phyloP scores from a whole-genome alignment of 495 filamentous ascomycete species.

The Jackrogersella minutella region DNA sequence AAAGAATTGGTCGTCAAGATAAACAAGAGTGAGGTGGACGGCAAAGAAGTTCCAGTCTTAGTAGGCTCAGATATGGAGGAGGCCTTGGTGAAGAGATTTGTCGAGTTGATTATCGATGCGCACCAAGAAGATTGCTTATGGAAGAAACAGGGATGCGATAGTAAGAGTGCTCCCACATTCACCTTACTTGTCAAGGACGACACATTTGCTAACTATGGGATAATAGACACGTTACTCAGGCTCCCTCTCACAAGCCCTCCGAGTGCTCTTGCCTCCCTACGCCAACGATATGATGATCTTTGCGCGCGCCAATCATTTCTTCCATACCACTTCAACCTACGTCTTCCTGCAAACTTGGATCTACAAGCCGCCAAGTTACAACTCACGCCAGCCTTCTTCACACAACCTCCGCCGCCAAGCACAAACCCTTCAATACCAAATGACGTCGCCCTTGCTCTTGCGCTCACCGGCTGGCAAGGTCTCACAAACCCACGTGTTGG shows the following conservation, averaged over 20 bases:
- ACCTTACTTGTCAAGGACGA: constrained; percentile 49
- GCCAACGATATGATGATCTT: constrained; percentile 67
- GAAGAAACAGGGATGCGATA: constrained; percentile 84
- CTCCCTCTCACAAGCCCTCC: constrained; percentile 65
- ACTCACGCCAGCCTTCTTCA: constrained; percentile 57
- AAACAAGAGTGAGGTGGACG: constrained; percentile 71
- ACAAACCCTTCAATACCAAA: constrained; percentile 55
- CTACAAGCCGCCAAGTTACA: constrained; percentile 59
- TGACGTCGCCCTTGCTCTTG: constrained; percentile 73
- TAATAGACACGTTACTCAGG: constrained; percentile 54
- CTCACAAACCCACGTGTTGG: constrained; percentile 67
- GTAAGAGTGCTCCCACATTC: constrained; percentile 52
- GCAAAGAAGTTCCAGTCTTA: constrained; percentile 64
- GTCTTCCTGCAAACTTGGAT: constrained; percentile 55
- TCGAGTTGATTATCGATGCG: constrained; percentile 71
- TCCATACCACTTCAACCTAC: constrained; percentile 61
- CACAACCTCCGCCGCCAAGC: constrained; percentile 47
- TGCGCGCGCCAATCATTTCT: constrained; percentile 55
- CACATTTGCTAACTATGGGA: constrained; percentile 54
- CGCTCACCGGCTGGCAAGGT: constrained; percentile 87
- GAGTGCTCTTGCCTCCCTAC: constrained; percentile 62
- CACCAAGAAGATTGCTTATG: constrained; percentile 89
- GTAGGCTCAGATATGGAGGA: constrained; percentile 63
- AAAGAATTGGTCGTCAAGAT: constrained; percentile 82
- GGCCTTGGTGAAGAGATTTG: constrained; percentile 80